Evolutionary conservation across 306 rosid species (phyloP), one percentile per base, ranked within the genome.

Genomic region (Inga laurina): DNA sequence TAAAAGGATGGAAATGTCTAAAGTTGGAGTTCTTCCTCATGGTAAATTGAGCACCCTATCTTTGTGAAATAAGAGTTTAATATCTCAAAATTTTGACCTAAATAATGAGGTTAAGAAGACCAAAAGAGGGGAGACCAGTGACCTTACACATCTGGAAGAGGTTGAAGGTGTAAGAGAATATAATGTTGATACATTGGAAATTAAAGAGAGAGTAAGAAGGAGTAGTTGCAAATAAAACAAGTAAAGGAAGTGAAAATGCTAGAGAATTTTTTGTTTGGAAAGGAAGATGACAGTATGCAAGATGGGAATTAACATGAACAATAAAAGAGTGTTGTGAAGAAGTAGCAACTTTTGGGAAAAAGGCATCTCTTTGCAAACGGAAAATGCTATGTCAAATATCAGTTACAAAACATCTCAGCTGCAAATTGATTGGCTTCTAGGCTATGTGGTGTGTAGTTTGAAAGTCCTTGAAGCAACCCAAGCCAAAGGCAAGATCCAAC

Each of bases 161-260:
- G 69, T 45, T 54, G 84, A 61, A 67, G 87, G 76, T 7, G 82
- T 30, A 4, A 86, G 71, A 12, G 87, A 79, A 52, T 82, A 35
- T 24, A 76, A 83, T 45, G 44, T 49, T 37, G 93, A 85, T 56
- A 30, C 64, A 21, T 21, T 82, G 61, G 86, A 85, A 78, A 68
- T 10, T 22, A 90, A 85, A 80, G 92, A 91, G 91, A 91, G 91
- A 82, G 15, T 35, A 88, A 82, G 59, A 88, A 83, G 16, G 90
- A 90, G 73, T 76, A 66, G 35, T 8, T 79, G 43, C 86, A 71
- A 4, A 39, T 56, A 66, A 91, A 93, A 80, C 90, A 92, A 81
- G 92, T 87, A 56, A 82, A 72, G 84, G 92, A 93, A 75, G 91
- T 91, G 97, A 86, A 92, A 88, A 91, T 84, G 64, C 96, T 95